A percentile compares a stretch with the other conserved stretches of the same genome.
These are phyloP conservation scores for Aureobasidium sp. DNA, from an alignment of 2,329 filamentous ascomycete genomes.

Conservation along the genomic window DNA sequence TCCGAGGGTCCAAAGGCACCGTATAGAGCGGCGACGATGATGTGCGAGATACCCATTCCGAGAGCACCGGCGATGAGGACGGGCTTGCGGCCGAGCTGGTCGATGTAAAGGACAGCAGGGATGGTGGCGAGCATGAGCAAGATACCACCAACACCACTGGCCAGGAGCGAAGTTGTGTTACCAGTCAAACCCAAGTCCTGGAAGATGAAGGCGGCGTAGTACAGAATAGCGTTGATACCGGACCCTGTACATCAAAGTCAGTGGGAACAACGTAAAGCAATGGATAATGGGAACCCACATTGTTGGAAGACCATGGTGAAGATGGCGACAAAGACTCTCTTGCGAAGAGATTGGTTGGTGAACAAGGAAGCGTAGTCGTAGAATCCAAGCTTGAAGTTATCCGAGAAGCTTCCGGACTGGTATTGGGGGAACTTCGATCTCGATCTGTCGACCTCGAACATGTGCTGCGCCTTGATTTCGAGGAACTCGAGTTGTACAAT, in stretches of 20 bases:
- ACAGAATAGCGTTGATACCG: constrained; percentile 37
- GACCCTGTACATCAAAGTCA: background rate
- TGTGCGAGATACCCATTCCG: constrained; percentile 61
- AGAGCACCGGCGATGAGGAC: constrained; percentile 54
- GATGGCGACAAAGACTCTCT: constrained; percentile 11
- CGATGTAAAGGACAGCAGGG: constrained; percentile 55
- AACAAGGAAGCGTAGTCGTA: constrained; percentile 12
- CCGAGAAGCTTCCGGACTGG: constrained; percentile 20
- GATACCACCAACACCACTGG: constrained; percentile 60
- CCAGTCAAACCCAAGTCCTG: constrained; percentile 33
- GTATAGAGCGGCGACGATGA: constrained; percentile 60
- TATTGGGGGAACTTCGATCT: constrained; percentile 28
- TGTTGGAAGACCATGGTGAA: constrained; percentile 13
- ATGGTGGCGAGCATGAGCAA: constrained; percentile 59
- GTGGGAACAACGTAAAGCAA: background rate
- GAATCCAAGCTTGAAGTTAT: constrained; percentile 12
- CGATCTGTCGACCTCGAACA: constrained; percentile 21
- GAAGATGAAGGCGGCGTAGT: constrained; percentile 43
- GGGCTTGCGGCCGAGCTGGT: constrained; percentile 54
- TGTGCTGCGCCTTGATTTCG: constrained; percentile 23
- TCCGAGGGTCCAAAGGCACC: constrained; percentile 46
- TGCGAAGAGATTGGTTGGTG: constrained; percentile 12
- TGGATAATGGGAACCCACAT: background rate
- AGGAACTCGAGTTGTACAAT: constrained; percentile 22
- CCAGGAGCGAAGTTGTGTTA: constrained; percentile 47